Evolutionary conservation across 139 green algal genomes (phyloP).

Genomic region (Picochlorum sp.): DNA sequence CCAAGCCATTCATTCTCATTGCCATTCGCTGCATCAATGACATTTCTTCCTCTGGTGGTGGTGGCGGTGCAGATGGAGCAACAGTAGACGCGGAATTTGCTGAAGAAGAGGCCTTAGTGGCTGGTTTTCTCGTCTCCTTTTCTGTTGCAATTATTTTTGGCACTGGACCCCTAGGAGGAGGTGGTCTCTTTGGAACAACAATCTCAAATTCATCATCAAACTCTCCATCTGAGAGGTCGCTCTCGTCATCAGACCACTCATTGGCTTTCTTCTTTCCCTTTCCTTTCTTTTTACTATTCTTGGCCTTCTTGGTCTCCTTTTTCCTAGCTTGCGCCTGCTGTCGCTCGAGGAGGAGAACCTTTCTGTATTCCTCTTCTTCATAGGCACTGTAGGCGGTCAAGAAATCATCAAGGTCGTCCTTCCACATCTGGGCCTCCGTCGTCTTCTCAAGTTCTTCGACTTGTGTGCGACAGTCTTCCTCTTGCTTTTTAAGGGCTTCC

Average conservation of each 20-base stretch:
- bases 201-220: conserved; percentile 20
- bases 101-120: conserved; percentile 8
- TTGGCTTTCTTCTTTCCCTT: conserved; percentile 27
- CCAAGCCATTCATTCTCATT: conserved; percentile 27
- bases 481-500: conserved; percentile 26
- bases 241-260: conserved; percentile 33
- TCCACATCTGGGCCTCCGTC: conserved; percentile 68
- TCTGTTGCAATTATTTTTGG: background rate
- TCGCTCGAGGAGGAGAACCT: conserved; percentile 10
- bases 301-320: conserved; percentile 4
- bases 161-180: conserved; percentile 10
- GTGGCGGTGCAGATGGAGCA: conserved; percentile 10
- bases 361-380: conserved; percentile 21
- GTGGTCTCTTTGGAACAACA: background rate
- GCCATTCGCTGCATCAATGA: conserved; percentile 37
- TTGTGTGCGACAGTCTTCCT: conserved; percentile 31
- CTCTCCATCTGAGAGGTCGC: conserved; percentile 8
- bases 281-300: conserved; percentile 29
- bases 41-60: conserved; percentile 22
- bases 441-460: conserved; percentile 54
- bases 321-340: conserved; percentile 20
- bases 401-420: conserved; percentile 72
- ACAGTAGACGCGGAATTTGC: background rate
- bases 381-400: conserved; percentile 28
- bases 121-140: background rate